A percentile compares a stretch with the other conserved stretches of the same genome.
Conservation (phyloP, 2,329 filamentous ascomycete genomes). For the Hypoxylon sp. region DNA sequence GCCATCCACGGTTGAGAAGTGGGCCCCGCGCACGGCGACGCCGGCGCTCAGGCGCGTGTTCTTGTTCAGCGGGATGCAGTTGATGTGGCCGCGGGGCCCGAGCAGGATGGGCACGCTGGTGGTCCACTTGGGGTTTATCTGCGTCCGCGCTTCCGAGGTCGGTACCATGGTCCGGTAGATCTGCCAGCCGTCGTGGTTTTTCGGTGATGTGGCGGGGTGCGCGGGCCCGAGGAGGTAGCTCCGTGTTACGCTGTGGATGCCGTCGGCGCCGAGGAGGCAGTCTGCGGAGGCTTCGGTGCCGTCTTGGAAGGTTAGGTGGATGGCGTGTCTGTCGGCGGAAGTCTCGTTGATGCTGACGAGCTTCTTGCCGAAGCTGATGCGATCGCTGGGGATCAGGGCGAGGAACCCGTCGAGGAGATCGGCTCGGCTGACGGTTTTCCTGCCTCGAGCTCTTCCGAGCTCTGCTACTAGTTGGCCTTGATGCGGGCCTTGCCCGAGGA, state of each 20-base stretch:
- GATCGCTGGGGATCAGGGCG: slow-evolving; percentile 44
- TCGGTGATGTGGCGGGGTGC: slow-evolving; percentile 52
- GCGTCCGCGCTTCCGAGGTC: slow-evolving; percentile 47
- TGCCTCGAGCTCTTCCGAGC: slow-evolving; percentile 54
- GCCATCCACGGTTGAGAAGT: slow-evolving; percentile 15
- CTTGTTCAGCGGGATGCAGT: slow-evolving; percentile 55
- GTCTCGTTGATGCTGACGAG: slow-evolving; percentile 42
- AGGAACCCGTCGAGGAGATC: slow-evolving; percentile 54
- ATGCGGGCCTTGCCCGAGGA: slow-evolving; percentile 51
- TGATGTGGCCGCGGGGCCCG: slow-evolving; percentile 54
- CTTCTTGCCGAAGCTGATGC: slow-evolving; percentile 50
- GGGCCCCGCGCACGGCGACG: slow-evolving; percentile 53
- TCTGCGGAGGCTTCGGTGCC: slow-evolving; percentile 49
- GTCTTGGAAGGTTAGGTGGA: slow-evolving; percentile 51
- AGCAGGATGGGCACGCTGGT: slow-evolving; percentile 54
- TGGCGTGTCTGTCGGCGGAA: slow-evolving; percentile 8
- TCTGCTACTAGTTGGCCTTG: slow-evolving; percentile 50
- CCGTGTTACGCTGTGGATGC: slow-evolving; percentile 55
- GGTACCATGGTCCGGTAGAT: slow-evolving; percentile 53
- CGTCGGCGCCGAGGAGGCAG: slow-evolving; percentile 56
- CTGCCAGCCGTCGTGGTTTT: slow-evolving; percentile 55
- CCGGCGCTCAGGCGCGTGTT: slow-evolving; percentile 55
- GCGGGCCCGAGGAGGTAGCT: slow-evolving; percentile 51
- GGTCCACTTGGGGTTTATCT: slow-evolving; percentile 52
- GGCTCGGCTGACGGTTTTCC: slow-evolving; percentile 54